Conservation (phyloP, 306 rosid genomes). For the Citrullus amarus region DNA sequence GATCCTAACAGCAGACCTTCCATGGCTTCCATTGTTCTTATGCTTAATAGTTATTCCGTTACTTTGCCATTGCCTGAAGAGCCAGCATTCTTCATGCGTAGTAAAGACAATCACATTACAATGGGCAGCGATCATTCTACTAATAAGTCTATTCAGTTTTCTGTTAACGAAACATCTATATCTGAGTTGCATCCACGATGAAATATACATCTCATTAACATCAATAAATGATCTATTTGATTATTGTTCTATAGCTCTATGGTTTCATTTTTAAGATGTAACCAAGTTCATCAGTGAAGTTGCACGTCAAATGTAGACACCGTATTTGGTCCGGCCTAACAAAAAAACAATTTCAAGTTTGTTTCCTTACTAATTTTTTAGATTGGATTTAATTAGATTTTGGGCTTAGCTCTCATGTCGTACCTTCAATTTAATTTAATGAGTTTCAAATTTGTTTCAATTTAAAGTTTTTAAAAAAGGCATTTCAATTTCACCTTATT, state of each 20-base stretch:
- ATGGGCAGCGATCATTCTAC: neutral
- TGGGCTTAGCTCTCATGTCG: too few species aligned
- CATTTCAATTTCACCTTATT: too few species aligned
- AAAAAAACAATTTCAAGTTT: too few species aligned
- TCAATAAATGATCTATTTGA: neutral
- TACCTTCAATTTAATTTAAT: too few species aligned
- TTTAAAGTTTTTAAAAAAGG: too few species aligned
- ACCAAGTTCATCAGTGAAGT: neutral
- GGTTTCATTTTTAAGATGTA: neutral
- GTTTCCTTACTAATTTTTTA: too few species aligned
- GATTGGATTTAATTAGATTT: too few species aligned
- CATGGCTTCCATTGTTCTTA: conserved; percentile 17
- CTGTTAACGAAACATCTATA: neutral
- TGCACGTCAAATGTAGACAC: too few species aligned
- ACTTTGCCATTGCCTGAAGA: neutral
- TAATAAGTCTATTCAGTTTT: neutral
- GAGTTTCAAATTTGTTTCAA: too few species aligned
- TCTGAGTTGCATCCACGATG: neutral
- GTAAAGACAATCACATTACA: neutral
- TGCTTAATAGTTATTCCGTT: conserved; percentile 7
- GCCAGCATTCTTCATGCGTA: neutral
- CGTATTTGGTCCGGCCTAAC: too few species aligned
- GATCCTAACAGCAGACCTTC: conserved; percentile 17
- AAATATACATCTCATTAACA: neutral
- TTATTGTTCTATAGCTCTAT: neutral